Conservation (phyloP, 768 basidiomycete genomes). For the Dendrothele bispora region DNA sequence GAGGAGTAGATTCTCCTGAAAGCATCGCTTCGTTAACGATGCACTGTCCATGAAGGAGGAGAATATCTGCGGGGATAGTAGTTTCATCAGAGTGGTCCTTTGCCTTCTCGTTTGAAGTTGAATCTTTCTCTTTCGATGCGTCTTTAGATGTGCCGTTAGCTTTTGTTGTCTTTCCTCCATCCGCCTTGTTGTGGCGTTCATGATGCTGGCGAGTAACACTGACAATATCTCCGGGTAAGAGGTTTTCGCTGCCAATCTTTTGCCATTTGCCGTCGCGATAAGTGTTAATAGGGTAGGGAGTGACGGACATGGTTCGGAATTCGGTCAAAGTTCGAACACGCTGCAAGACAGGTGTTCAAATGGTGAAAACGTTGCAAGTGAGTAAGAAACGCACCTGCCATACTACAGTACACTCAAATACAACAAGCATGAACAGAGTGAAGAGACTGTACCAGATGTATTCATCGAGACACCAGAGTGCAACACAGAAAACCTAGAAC, state of each 20-base stretch:
- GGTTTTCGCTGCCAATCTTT: constrained; percentile 77
- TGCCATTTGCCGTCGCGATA: constrained; percentile 82
- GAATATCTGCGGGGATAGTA: constrained; percentile 88
- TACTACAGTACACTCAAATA: constrained; percentile 98
- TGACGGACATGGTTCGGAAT: constrained; percentile 95
- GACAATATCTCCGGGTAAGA: constrained; percentile 91
- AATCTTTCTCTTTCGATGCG: background rate
- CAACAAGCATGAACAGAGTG: constrained; percentile 96
- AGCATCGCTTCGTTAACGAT: constrained; percentile 99
- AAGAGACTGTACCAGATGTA: constrained; percentile 99
- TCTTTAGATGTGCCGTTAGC: background rate
- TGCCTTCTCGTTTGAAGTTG: background rate
- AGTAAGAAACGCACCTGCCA: constrained; percentile 73
- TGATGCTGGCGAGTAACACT: constrained; percentile 4
- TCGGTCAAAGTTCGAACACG: constrained; percentile 92
- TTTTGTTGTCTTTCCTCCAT: too few species aligned
- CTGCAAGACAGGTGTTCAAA: constrained; percentile 36
- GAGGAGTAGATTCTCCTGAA: constrained; percentile 95
- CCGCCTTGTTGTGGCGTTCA: background rate
- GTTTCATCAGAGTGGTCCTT: constrained; percentile 59
- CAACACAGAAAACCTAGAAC: constrained; percentile 80
- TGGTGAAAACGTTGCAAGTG: background rate
- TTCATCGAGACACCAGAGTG: constrained; percentile 96
- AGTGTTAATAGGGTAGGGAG: constrained; percentile 84
- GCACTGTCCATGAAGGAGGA: constrained; percentile 88